Base-by-base conservation (phyloP, 192 early-diverging fungal species). In the Podochytrium sp. region DNA sequence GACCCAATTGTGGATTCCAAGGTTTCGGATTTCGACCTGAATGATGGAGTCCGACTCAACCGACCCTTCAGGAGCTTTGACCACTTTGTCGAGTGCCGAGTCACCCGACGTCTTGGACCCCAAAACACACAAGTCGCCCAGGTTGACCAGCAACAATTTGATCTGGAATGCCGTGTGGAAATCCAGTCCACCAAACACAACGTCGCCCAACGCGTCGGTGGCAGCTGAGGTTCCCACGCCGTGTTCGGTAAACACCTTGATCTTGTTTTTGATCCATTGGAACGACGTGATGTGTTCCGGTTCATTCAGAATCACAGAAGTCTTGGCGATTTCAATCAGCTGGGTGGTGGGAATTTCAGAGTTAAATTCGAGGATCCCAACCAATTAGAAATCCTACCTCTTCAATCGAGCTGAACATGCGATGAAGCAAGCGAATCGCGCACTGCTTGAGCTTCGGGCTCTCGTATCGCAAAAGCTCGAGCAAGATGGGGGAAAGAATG, bases 401-500 rank as follows among this genome's bases (percentile, higher is more conserved):
- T 41, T 76, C 75, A 25, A 73, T 42, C 3, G 79, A 78, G 1
- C 75, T 56, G 38, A 69, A 68, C 61, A 80, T 32, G 10, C 71
- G 53, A 61, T 80, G 79, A 5, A 80, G 51, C 0, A 80, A 29
- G 2, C 59, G 52, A 5, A 80, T 32, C 0, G 76, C 30, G 56
- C 43, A 51, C 53, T 75, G 61, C 40, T 72, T 79, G 12, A 80
- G 53, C 29, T 35, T 59, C 1, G 67, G 30, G 29, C 51, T 65
- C 18, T 80, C 72, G 43, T 78, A 79, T 20, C 63, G 60, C 3
- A 80, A 59, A 2, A 80, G 65, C 32, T 78, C 76, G 0, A 80
- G 69, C 10, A 80, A 49, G 16, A 80, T 72, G 3, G 77, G 77
- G 16, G 32, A 73, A 7, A 80, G 58, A 7, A 60, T 60, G 33